Percentiles rank a stretch among this genome's conserved stretches.
phyloP scores from a whole-genome alignment of 2,329 filamentous ascomycete species.

The Lecanicillium sp. region DNA sequence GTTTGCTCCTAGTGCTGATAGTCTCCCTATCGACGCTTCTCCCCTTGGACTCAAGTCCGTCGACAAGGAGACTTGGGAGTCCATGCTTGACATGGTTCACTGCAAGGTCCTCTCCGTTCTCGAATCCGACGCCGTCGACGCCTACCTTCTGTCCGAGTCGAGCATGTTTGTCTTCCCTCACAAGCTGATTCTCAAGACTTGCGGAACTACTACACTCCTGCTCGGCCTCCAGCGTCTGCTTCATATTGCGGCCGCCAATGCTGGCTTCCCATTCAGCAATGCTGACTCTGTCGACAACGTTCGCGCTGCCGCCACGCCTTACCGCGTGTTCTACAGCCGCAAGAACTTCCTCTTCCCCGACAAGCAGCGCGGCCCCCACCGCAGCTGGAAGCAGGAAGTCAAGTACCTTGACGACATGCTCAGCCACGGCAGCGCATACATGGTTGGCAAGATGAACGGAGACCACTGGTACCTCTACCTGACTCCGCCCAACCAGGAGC shows the following conservation, averaged over 20 bases:
- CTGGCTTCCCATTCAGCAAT: slow-evolving; percentile 81
- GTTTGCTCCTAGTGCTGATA: slow-evolving; percentile 77
- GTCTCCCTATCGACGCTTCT: slow-evolving; percentile 63
- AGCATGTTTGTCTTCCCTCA: slow-evolving; percentile 99
- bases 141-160: slow-evolving; percentile 94
- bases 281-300: slow-evolving; percentile 60
- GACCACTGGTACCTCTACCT: slow-evolving; percentile 99
- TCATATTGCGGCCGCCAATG: slow-evolving; percentile 80
- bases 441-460: slow-evolving; percentile 99
- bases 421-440: slow-evolving; percentile 88
- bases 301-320: slow-evolving; percentile 74
- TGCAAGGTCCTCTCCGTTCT: slow-evolving; percentile 96
- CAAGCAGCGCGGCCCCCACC: slow-evolving; percentile 87
- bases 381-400: slow-evolving; percentile 96
- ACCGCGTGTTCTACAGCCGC: slow-evolving; percentile 96
- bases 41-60: slow-evolving; percentile 82
- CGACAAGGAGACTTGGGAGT: slow-evolving; percentile 78
- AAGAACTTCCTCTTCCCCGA: slow-evolving; percentile 98
- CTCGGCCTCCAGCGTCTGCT: slow-evolving; percentile 85
- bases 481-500: slow-evolving; percentile 71
- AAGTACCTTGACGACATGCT: slow-evolving; percentile 89
- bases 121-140: slow-evolving; percentile 88
- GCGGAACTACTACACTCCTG: slow-evolving; percentile 90
- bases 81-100: slow-evolving; percentile 96
- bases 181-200: slow-evolving; percentile 98